Evolutionary conservation across 2,329 filamentous ascomycete species (phyloP).

Genomic region (Fusarium veterinarium): DNA sequence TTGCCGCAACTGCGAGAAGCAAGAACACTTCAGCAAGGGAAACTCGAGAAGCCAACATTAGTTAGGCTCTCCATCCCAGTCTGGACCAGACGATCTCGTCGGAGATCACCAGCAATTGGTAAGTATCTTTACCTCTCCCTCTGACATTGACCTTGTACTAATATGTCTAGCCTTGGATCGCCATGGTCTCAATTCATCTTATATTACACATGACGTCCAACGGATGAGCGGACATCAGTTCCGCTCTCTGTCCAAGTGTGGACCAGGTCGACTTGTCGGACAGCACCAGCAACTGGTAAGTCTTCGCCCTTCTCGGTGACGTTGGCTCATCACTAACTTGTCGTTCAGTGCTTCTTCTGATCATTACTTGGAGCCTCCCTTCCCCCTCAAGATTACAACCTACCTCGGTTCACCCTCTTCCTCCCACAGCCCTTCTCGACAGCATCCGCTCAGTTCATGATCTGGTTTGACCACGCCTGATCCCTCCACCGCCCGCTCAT

Average conservation of each 20-base stretch:
- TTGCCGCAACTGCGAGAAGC: conserved; percentile 71
- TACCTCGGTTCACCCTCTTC: not conserved
- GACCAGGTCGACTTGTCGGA: not conserved
- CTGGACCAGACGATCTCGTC: conserved; percentile 69
- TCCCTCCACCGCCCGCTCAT: not conserved
- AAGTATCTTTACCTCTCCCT: not conserved
- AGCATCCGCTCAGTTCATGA: not conserved
- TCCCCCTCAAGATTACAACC: not conserved
- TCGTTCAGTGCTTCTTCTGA: not conserved
- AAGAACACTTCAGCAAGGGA: conserved; percentile 69
- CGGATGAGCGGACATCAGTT: not conserved
- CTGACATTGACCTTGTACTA: no score
- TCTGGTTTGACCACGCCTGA: not conserved
- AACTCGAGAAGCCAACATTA: conserved; percentile 72
- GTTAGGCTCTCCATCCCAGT: conserved; percentile 62
- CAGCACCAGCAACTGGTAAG: not conserved
- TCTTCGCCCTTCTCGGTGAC: not conserved
- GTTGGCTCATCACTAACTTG: not conserved
- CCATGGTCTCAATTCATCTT: no score
- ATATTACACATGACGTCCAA: no score
- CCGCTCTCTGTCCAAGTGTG: not conserved
- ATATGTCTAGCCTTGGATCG: no score
- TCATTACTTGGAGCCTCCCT: not conserved
- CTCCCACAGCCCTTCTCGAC: not conserved
- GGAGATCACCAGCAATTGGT: conserved; percentile 86